phyloP scores from a whole-genome alignment of 306 rosid genomes.

The Crotalaria pallida region DNA sequence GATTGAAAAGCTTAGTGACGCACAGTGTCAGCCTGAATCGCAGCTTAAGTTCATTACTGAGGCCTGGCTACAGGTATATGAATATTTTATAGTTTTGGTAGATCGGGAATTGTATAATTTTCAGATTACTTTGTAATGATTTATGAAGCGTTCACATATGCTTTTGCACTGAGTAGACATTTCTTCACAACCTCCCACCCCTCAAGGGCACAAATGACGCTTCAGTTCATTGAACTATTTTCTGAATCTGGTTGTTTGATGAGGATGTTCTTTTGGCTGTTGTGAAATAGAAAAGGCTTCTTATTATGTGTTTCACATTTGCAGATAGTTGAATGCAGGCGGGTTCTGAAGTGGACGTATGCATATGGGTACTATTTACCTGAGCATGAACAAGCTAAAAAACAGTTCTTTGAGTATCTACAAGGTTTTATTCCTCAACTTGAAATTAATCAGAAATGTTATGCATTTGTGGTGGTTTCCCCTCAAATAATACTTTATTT shows the following conservation, averaged over 20 bases:
- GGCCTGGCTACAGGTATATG: constrained; percentile 91
- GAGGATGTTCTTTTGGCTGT: constrained; percentile 1
- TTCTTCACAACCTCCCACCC: background rate
- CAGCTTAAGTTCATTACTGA: constrained; percentile 96
- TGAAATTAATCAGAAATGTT: constrained; percentile 1
- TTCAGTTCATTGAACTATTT: constrained; percentile 5
- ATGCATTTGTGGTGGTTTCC: constrained; percentile 12
- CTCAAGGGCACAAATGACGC: background rate
- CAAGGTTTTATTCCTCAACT: constrained; percentile 47
- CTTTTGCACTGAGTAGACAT: background rate
- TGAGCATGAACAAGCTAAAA: constrained; percentile 69
- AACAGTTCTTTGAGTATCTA: constrained; percentile 69
- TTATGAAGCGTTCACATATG: background rate
- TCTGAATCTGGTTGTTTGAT: background rate
- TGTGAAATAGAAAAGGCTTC: background rate
- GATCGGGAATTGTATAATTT: background rate
- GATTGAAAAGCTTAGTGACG: constrained; percentile 91
- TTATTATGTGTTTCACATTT: constrained; percentile 21
- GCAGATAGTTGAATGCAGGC: constrained; percentile 97
- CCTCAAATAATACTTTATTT: background rate
- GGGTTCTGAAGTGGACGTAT: constrained; percentile 97
- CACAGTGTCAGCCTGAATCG: constrained; percentile 94
- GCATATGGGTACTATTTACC: constrained; percentile 92
- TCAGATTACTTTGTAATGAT: background rate
- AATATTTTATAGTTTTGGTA: background rate